Evolutionary conservation across 257 asterid genomes (phyloP), one percentile per base, ranked within the genome.

Genomic region (Jaltomata sinuosa): DNA sequence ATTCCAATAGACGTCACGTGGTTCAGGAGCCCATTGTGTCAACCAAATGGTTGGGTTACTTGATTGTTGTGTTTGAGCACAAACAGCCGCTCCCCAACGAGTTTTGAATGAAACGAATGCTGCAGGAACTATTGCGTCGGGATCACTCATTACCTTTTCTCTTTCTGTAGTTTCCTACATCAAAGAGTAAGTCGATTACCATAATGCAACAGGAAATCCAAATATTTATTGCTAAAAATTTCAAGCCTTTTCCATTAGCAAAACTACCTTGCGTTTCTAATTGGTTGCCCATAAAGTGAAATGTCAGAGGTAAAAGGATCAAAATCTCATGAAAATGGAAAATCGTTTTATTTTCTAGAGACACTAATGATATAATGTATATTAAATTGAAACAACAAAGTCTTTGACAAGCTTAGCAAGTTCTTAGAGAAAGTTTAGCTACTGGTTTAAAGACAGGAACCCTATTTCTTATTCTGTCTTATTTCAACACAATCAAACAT

Each of bases 61-160:
- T 16, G 97, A 29, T 84, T 92, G 98, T 81, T 93, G 97, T 31
- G 99, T 95, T 86, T 95, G 99, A 61, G 98, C 97, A 84, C 99
- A 94, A 69, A 95, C 94, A 16, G 97, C 99, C 6, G 99, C 97
- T 82, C 97, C 99, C 97, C 97, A 93, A 79, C 99, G 92, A 19
- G 97, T 92, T 83, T 89, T 91, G 80, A 95, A 95, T 6, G 99
- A 95, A 36, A 95, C 98, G 67, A 95, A 95, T 83, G 99, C 95
- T 31, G 97, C 95, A n/a, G 99, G 97, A 82, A 95, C 85, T 77
- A 95, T 90, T 84, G 98, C 88, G 84, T 89, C 88, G 8, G 94
- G 93, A 87, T 94, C 95, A 22, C 86, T 92, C 85, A 88, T 68
- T 15, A 95, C 92, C 84, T 85, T 93, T 84, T 94, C 94, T 91